These are phyloP conservation scores for Orychophragmus violaceus DNA, from an alignment of 345 rosid genomes.

Conservation along the genomic window DNA sequence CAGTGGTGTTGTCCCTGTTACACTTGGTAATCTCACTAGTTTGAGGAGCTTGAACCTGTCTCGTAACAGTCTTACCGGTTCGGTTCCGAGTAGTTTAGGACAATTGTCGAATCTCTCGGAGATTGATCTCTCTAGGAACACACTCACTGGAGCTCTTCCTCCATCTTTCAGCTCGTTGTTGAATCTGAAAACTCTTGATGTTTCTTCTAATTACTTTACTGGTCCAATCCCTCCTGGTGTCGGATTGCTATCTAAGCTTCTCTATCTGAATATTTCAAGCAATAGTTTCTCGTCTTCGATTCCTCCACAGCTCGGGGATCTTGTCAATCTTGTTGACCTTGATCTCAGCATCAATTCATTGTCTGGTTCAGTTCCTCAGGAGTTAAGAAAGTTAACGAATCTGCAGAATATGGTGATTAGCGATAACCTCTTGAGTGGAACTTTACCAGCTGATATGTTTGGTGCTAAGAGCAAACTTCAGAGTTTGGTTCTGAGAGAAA, in stretches of 20 bases:
- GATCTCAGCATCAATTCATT: constrained; percentile 80
- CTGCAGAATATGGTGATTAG: constrained; percentile 55
- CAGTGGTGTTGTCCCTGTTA: constrained; percentile 53
- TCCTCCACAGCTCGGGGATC: constrained; percentile 71
- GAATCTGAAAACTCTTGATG: constrained; percentile 57
- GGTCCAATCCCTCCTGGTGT: constrained; percentile 60
- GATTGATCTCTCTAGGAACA: constrained; percentile 69
- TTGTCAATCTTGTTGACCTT: constrained; percentile 54
- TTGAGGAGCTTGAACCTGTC: constrained; percentile 54
- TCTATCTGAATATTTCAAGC: constrained; percentile 58
- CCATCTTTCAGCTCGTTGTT: constrained; percentile 46
- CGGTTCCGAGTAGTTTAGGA: constrained; percentile 61
- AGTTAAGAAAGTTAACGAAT: constrained; percentile 49
- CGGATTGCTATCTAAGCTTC: constrained; percentile 54
- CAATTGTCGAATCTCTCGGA: constrained; percentile 42
- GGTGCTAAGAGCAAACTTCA: constrained; percentile 47
- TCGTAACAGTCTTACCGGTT: constrained; percentile 51
- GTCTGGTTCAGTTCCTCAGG: constrained; percentile 63
- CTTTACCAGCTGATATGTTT: constrained; percentile 51
- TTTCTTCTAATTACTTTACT: constrained; percentile 61
- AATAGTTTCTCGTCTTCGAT: constrained; percentile 61
- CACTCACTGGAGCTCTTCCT: constrained; percentile 64
- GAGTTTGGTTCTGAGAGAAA: constrained; percentile 48
- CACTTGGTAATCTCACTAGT: constrained; percentile 65
- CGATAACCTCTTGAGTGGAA: constrained; percentile 51